phyloP scores from a whole-genome alignment of 768 basidiomycete species.

The Coprinopsis cinerea region DNA sequence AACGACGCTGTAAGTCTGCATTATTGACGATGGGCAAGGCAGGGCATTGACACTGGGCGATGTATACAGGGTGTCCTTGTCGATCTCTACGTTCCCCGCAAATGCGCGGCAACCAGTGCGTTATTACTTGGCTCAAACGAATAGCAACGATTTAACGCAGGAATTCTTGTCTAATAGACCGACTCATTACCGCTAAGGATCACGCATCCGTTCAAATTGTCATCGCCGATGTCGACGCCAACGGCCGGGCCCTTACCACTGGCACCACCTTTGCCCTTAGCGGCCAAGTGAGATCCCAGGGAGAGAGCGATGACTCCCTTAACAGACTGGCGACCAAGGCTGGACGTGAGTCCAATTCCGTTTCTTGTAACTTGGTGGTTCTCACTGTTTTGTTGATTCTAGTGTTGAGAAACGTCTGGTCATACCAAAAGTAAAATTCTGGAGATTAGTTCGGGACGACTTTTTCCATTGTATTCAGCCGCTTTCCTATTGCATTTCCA shows the following conservation, averaged over 20 bases:
- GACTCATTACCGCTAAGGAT: slow-evolving; percentile 98
- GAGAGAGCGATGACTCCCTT: slow-evolving; percentile 93
- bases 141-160: slow-evolving; percentile 4
- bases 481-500: background rate
- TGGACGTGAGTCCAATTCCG: slow-evolving; percentile 63
- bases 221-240: slow-evolving; percentile 89
- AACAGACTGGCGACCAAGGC: slow-evolving; percentile 95
- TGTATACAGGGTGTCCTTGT: slow-evolving; percentile 84
- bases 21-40: slow-evolving; percentile 2
- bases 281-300: slow-evolving; percentile 89
- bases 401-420: slow-evolving; percentile 98
- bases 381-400: slow-evolving; percentile 9
- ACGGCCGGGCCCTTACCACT: slow-evolving; percentile 71
- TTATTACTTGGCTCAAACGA: slow-evolving; percentile 15
- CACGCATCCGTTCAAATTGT: slow-evolving; percentile 97
- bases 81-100: slow-evolving; percentile 99
- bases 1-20: slow-evolving; percentile 72
- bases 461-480: slow-evolving; percentile 5
- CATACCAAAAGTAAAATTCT: slow-evolving; percentile 77
- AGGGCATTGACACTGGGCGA: slow-evolving; percentile 4
- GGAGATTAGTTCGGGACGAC: slow-evolving; percentile 7
- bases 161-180: slow-evolving; percentile 51
- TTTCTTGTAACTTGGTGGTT: background rate
- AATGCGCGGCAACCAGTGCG: slow-evolving; percentile 96
- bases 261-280: slow-evolving; percentile 92